These are phyloP conservation scores for Sindora glabra DNA, from an alignment of 306 rosid species.

Conservation along the genomic window DNA sequence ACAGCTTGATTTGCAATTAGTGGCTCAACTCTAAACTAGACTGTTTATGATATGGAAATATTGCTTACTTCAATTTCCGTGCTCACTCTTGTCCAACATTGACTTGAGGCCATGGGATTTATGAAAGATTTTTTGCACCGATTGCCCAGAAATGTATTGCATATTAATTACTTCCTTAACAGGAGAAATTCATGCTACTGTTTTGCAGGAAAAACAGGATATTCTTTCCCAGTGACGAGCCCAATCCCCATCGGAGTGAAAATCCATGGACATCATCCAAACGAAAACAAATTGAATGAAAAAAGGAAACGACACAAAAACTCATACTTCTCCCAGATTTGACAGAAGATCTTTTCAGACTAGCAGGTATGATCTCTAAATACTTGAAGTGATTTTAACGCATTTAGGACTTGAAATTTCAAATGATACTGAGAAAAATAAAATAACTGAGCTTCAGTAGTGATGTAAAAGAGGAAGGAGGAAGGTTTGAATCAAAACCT, in stretches of 20 bases:
- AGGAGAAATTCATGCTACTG: slow-evolving; percentile 1
- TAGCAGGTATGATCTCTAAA: slow-evolving; percentile 54
- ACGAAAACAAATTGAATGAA: slow-evolving; percentile 36
- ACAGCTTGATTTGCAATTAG: too few relatives aligned
- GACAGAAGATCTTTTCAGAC: slow-evolving; percentile 47
- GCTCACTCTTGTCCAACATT: background rate
- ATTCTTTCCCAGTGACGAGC: slow-evolving; percentile 21
- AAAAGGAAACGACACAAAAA: slow-evolving; percentile 35
- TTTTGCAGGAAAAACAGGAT: slow-evolving; percentile 31
- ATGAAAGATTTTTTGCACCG: background rate
- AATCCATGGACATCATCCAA: slow-evolving; percentile 64
- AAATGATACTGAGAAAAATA: background rate
- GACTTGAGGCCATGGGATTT: background rate
- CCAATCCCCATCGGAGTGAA: slow-evolving; percentile 40
- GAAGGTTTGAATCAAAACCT: too few relatives aligned
- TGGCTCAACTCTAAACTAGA: too few relatives aligned
- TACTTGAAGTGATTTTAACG: background rate
- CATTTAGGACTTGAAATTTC: background rate
- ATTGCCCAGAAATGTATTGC: background rate
- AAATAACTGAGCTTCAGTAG: too few relatives aligned
- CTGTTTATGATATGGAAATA: background rate
- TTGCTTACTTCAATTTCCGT: background rate
- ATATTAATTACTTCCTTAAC: slow-evolving; percentile 3
- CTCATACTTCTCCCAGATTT: slow-evolving; percentile 67
- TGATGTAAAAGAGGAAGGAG: too few relatives aligned